These are phyloP conservation scores for Dictyostelium citrinum DNA, from an alignment of 78 protist genomes.

Conservation along the genomic window DNA sequence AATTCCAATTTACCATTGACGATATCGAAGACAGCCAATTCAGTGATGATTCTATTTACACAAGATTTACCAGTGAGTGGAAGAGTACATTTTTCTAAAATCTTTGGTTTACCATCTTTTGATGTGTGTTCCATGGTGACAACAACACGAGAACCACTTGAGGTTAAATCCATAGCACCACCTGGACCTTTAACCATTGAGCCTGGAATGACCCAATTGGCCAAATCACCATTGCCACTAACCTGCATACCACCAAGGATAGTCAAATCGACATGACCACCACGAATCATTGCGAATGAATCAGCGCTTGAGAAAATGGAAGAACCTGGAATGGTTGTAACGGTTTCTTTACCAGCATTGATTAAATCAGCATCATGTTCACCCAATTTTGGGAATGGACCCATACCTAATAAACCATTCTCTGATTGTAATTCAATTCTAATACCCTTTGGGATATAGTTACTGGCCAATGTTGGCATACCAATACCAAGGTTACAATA, in stretches of 20 bases:
- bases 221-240: constrained; percentile 93
- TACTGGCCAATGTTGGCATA: constrained; percentile 96
- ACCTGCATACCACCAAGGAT: constrained; percentile 98
- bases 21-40: constrained; percentile 76
- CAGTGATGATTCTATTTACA: constrained; percentile 95
- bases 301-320: constrained; percentile 88
- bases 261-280: constrained; percentile 92
- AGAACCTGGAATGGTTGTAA: constrained; percentile 92
- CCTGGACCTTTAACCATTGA: constrained; percentile 99
- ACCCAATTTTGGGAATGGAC: constrained; percentile 90
- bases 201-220: constrained; percentile 98
- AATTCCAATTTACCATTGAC: constrained; percentile 11
- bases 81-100: constrained; percentile 88
- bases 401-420: constrained; percentile 97
- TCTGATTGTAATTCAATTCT: constrained; percentile 91
- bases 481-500: constrained; percentile 97
- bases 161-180: constrained; percentile 97
- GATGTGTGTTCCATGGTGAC: constrained; percentile 97
- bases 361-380: constrained; percentile 94
- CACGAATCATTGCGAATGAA: constrained; percentile 98
- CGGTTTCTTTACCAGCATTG: constrained; percentile 97
- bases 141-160: constrained; percentile 91
- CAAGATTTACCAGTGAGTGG: constrained; percentile 93
- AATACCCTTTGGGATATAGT: constrained; percentile 86
- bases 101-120: constrained; percentile 93